Base-by-base conservation (phyloP, 2,329 filamentous ascomycete genomes). In the Stromatinia cepivora region DNA sequence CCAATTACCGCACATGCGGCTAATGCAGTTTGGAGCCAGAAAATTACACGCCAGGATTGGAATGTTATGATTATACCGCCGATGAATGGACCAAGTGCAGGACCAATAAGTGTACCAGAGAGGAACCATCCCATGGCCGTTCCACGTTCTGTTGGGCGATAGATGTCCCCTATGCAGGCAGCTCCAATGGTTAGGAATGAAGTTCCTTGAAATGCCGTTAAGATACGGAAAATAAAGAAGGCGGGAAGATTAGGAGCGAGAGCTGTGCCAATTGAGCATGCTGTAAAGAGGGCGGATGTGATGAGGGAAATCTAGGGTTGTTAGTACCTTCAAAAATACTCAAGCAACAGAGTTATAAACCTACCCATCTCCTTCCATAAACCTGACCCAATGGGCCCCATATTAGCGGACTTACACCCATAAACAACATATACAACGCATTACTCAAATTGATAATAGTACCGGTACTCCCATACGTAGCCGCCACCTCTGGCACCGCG, bases 51-150 rank as follows among this genome's bases (percentile, higher is more conserved):
- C 92, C 92, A 94, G 2, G 84, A 86, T 9, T 84, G 83, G 78
- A 88, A 93, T 0, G 90, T 93, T 22, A 93, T 90, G 64, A 94
- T 92, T 57, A 93, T 88, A 34, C 91, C 92, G 67, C 91, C 87
- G 13, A 93, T 82, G 74, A 92, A 91, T 0, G 87, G 86, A 0
- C 91, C 90, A 75, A 91, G 83, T 0, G 88, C 88, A 9, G 91
- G 91, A 0, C 91, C 91, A 58, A 92, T 87, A 0, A 93, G 81
- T 0, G 89, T 92, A 0, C 90, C 90, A 0, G 85, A 87, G 52
- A 92, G 78, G 75, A 92, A 92, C 88, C 89, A 93, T 0, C 89
- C 88, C 15, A 92, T 84, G 2, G 90, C 91, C 3, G 89, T 92
- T 3, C 87, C 91, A 36, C 92, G 85, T 72, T 91, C 88, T 0